Evolutionary conservation across 2,329 filamentous ascomycete genomes (phyloP).

Genomic region (Curvularia verruculosa): DNA sequence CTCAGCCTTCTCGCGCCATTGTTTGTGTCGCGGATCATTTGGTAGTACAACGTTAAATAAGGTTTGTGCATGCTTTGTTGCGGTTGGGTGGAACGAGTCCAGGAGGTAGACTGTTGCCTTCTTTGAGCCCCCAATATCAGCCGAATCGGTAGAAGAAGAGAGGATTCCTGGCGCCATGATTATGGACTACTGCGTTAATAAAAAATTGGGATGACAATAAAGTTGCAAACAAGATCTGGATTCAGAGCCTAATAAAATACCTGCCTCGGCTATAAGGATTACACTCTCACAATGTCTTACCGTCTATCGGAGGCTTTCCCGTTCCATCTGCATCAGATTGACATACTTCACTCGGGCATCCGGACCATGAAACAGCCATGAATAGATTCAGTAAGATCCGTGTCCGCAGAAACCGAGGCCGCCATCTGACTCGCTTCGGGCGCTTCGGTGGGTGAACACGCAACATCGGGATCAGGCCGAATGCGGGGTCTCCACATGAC

Average conservation of each 20-base stretch:
- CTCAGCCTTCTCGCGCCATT: conserved; percentile 53
- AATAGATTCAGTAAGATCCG: not conserved
- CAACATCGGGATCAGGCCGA: not conserved
- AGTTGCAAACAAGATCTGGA: not conserved
- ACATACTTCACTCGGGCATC: not conserved
- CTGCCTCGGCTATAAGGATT: not conserved
- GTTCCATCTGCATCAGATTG: not conserved
- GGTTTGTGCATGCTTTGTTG: conserved; percentile 44
- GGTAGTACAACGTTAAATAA: conserved; percentile 51
- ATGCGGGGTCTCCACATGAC: not conserved
- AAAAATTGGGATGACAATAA: not conserved
- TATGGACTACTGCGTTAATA: not conserved
- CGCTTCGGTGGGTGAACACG: not conserved
- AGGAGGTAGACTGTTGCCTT: conserved; percentile 52
- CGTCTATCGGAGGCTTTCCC: not conserved
- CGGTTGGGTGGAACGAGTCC: conserved; percentile 49
- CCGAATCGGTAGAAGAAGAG: not conserved
- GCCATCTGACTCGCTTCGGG: not conserved
- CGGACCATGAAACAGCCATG: not conserved
- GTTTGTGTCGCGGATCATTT: conserved; percentile 40
- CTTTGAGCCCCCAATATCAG: not conserved
- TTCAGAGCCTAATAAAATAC: not conserved
- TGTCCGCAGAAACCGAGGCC: not conserved
- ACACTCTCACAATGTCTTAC: not conserved
- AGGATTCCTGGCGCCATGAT: not conserved